Conservation (phyloP, 2,329 filamentous ascomycete species). For the Cladobotryum protrusum region DNA sequence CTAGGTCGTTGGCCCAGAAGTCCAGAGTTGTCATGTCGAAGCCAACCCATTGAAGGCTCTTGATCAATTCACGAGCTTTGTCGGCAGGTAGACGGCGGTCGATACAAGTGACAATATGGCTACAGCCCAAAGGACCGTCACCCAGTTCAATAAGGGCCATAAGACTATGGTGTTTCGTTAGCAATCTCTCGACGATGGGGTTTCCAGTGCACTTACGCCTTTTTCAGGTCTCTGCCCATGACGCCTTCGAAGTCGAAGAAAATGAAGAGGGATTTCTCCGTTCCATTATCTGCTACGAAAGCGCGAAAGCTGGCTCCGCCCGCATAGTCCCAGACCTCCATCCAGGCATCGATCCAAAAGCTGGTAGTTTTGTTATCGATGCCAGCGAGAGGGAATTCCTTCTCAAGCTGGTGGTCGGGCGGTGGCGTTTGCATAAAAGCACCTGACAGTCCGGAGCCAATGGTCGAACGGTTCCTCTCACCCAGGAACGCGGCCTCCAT, state of each 20-base stretch:
- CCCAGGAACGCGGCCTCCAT: slow-evolving; percentile 90
- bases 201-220: slow-evolving; percentile 57
- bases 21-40: slow-evolving; percentile 79
- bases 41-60: slow-evolving; percentile 87
- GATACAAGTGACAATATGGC: slow-evolving; percentile 72
- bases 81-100: slow-evolving; percentile 61
- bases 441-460: slow-evolving; percentile 85
- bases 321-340: slow-evolving; percentile 81
- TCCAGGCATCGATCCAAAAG: slow-evolving; percentile 52
- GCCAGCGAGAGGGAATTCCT: slow-evolving; percentile 25
- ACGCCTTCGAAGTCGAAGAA: slow-evolving; percentile 72
- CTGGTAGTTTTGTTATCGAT: slow-evolving; percentile 10
- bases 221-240: slow-evolving; percentile 73
- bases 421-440: slow-evolving; percentile 53
- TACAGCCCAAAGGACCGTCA: slow-evolving; percentile 67
- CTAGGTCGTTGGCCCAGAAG: slow-evolving; percentile 59
- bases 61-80: slow-evolving; percentile 62
- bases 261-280: slow-evolving; percentile 72
- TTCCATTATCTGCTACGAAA: slow-evolving; percentile 67
- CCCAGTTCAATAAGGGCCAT: slow-evolving; percentile 89
- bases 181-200: background rate
- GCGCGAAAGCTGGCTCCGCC: slow-evolving; percentile 80
- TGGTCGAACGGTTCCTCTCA: slow-evolving; percentile 74
- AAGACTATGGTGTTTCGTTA: slow-evolving; percentile 45
- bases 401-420: slow-evolving; percentile 39